Conservation (phyloP, 2,329 filamentous ascomycete genomes). For the Verticillium tricorpus region DNA sequence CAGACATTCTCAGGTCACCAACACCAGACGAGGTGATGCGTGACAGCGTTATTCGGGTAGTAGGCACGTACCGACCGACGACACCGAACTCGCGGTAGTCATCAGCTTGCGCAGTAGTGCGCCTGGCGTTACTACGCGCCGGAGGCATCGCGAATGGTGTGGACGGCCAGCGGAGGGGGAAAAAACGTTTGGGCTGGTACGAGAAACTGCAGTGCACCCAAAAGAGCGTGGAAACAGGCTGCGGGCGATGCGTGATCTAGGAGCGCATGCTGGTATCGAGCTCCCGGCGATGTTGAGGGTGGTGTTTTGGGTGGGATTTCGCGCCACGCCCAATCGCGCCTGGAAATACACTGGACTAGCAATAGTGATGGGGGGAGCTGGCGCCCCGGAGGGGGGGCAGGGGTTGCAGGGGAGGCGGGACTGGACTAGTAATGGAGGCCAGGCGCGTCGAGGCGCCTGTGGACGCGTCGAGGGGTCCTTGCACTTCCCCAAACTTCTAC, state of each 20-base stretch:
- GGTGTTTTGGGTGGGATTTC: background rate
- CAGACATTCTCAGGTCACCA: background rate
- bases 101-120: constrained; percentile 28
- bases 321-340: background rate
- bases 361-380: background rate
- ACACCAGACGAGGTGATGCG: background rate
- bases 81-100: constrained; percentile 45
- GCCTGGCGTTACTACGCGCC: constrained; percentile 19
- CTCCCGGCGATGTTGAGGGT: background rate
- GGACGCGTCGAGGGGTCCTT: constrained; percentile 18
- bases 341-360: background rate
- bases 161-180: background rate
- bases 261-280: background rate
- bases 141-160: background rate
- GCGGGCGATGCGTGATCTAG: background rate
- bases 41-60: background rate
- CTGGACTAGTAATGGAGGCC: background rate
- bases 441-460: background rate
- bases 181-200: background rate
- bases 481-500: background rate
- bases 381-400: too few species aligned
- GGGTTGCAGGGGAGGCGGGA: background rate
- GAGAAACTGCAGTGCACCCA: background rate
- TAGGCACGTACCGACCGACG: constrained; percentile 40
- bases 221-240: background rate